A percentile compares a stretch with the other conserved stretches of the same genome.
Evolutionary conservation across 2,329 filamentous ascomycete genomes (phyloP).

Genomic region (Fusarium circinatum): DNA sequence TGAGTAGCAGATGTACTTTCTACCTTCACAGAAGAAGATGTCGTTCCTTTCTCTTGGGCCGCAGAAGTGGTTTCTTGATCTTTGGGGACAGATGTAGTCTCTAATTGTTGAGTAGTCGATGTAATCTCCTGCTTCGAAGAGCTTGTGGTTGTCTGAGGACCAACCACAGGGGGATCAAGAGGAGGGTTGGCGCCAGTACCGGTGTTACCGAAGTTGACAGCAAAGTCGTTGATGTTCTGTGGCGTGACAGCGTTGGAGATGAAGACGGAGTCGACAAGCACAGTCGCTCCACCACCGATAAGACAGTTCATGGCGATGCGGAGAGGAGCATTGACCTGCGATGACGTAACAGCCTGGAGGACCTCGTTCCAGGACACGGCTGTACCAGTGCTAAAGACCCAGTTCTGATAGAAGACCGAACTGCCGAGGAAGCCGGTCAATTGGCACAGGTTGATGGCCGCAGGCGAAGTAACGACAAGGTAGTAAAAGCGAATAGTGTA

Average conservation of each 20-base stretch:
- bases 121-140: neutral
- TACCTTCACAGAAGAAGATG: neutral
- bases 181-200: conserved; percentile 9
- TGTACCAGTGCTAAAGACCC: neutral
- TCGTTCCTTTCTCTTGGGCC: neutral
- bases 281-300: conserved; percentile 5
- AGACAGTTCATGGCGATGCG: neutral
- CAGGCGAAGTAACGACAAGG: neutral
- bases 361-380: neutral
- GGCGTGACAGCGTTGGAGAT: conserved; percentile 4
- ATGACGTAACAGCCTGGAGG: neutral
- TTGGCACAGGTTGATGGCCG: neutral
- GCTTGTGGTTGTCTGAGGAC: neutral
- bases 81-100: neutral
- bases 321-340: neutral
- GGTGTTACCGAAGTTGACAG: neutral
- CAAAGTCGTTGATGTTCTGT: neutral
- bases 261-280: conserved; percentile 1
- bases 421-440: neutral
- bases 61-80: neutral
- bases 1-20: neutral
- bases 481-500: conserved; percentile 18
- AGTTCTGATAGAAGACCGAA: neutral
- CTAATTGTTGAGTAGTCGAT: neutral
- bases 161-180: neutral